Percentiles rank a stretch among this genome's conserved stretches.
These are phyloP conservation scores for Saccharomyces hybrid DNA, from an alignment of 1,139 yeast genomes.

Conservation along the genomic window DNA sequence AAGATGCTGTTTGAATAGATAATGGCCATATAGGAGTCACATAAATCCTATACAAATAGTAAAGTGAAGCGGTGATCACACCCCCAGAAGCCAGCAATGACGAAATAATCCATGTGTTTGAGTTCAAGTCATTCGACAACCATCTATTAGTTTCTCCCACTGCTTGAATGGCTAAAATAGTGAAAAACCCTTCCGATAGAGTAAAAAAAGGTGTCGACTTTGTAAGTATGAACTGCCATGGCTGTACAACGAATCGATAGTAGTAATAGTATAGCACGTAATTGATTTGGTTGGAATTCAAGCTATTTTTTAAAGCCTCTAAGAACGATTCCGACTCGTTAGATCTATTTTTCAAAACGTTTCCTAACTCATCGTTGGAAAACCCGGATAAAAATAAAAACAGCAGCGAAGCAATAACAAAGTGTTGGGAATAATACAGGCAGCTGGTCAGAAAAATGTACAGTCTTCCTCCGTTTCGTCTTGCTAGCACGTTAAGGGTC, in stretches of 20 bases:
- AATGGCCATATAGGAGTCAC: constrained; percentile 59
- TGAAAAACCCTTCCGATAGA: constrained; percentile 85
- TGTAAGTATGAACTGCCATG: constrained; percentile 64
- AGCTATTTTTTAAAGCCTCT: not conserved
- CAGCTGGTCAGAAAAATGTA: constrained; percentile 43
- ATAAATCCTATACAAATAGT: constrained; percentile 76
- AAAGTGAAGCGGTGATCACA: constrained; percentile 65
- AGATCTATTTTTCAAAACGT: constrained; percentile 14
- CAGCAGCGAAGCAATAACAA: constrained; percentile 73
- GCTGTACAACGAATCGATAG: constrained; percentile 38
- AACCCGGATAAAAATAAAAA: constrained; percentile 51
- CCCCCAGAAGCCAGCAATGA: constrained; percentile 69
- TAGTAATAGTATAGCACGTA: constrained; percentile 23
- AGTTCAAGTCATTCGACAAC: constrained; percentile 36
- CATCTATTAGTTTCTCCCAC: constrained; percentile 76
- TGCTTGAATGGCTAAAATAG: constrained; percentile 81
- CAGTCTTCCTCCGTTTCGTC: constrained; percentile 41
- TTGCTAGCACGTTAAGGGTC: constrained; percentile 53
- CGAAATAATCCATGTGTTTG: constrained; percentile 70
- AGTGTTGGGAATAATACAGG: constrained; percentile 70
- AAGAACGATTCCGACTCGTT: not conserved
- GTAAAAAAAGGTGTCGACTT: constrained; percentile 88
- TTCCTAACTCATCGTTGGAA: constrained; percentile 24
- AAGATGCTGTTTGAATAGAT: constrained; percentile 67
- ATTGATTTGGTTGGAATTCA: not conserved